Percentiles rank a stretch among this genome's conserved stretches.
These are phyloP conservation scores for Yamadazyma dendronema DNA, from an alignment of 1,139 yeast genomes.

Conservation along the genomic window DNA sequence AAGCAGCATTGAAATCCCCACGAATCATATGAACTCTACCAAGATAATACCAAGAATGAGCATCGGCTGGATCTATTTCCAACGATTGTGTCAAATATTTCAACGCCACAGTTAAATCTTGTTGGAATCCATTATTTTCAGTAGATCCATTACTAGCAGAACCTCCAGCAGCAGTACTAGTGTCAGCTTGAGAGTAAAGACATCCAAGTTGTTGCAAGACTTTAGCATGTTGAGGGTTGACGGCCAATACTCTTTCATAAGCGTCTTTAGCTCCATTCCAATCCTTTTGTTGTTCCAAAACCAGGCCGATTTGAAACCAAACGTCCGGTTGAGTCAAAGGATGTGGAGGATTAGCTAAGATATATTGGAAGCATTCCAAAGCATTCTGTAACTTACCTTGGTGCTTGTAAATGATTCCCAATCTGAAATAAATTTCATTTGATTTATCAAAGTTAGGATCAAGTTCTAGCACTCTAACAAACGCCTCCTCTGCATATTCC, in stretches of 20 bases:
- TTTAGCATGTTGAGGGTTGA: slow-evolving; percentile 91
- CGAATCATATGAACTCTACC: slow-evolving; percentile 97
- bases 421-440: slow-evolving; percentile 89
- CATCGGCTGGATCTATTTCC: slow-evolving; percentile 87
- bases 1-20: slow-evolving; percentile 92
- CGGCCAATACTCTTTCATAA: slow-evolving; percentile 85
- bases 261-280: slow-evolving; percentile 93
- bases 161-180: slow-evolving; percentile 30
- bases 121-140: slow-evolving; percentile 29
- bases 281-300: slow-evolving; percentile 90
- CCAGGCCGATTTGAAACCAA: slow-evolving; percentile 98
- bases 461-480: slow-evolving; percentile 90
- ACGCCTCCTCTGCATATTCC: slow-evolving; percentile 97
- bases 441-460: slow-evolving; percentile 97
- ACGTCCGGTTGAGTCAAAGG: slow-evolving; percentile 96
- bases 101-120: slow-evolving; percentile 82
- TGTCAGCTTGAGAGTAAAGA: slow-evolving; percentile 79
- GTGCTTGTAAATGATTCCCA: slow-evolving; percentile 96
- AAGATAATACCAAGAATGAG: slow-evolving; percentile 94
- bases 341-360: slow-evolving; percentile 85
- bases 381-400: slow-evolving; percentile 87
- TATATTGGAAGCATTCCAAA: slow-evolving; percentile 90
- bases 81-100: slow-evolving; percentile 80
- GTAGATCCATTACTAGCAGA: slow-evolving; percentile 6
- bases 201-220: slow-evolving; percentile 96